phyloP scores from a whole-genome alignment of 2,329 filamentous ascomycete species.

The Pseudogymnoascus destructans region DNA sequence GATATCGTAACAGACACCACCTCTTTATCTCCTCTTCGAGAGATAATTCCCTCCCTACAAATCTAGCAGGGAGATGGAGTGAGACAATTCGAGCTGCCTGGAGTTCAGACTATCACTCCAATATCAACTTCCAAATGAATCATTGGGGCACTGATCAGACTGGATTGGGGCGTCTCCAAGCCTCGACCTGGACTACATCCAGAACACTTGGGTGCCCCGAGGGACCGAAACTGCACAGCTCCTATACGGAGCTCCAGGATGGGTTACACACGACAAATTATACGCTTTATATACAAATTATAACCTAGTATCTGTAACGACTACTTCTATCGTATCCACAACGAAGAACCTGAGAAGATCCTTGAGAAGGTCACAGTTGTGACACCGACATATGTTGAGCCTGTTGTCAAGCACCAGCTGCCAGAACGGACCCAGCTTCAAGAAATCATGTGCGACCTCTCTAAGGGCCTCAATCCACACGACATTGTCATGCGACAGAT shows the following conservation, averaged over 20 bases:
- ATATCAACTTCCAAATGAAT: conserved; percentile 51
- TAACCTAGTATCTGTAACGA: too few relatives aligned
- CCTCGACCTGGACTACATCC: conserved; percentile 40
- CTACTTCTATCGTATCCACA: too few relatives aligned
- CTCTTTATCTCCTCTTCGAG: conserved; percentile 43
- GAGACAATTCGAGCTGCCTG: conserved; percentile 34
- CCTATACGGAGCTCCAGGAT: conserved; percentile 41
- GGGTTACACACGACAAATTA: conserved; percentile 23
- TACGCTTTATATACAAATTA: too few relatives aligned
- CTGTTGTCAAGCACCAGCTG: too few relatives aligned
- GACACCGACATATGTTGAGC: too few relatives aligned
- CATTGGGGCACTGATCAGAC: conserved; percentile 43
- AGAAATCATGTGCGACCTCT: too few relatives aligned
- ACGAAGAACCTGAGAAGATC: too few relatives aligned
- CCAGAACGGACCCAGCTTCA: too few relatives aligned
- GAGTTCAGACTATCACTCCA: conserved; percentile 43
- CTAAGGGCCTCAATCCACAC: too few relatives aligned
- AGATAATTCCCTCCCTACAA: conserved; percentile 38
- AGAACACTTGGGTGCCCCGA: conserved; percentile 38
- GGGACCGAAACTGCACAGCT: conserved; percentile 39
- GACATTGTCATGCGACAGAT: too few relatives aligned
- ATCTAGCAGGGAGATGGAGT: conserved; percentile 44
- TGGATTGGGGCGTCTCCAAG: conserved; percentile 34
- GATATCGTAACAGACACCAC: too few relatives aligned
- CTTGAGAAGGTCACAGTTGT: too few relatives aligned